A percentile compares a stretch with the other conserved stretches of the same genome.
Evolutionary conservation across 2,329 filamentous ascomycete species (phyloP).

Genomic region (Phoma herbarum): DNA sequence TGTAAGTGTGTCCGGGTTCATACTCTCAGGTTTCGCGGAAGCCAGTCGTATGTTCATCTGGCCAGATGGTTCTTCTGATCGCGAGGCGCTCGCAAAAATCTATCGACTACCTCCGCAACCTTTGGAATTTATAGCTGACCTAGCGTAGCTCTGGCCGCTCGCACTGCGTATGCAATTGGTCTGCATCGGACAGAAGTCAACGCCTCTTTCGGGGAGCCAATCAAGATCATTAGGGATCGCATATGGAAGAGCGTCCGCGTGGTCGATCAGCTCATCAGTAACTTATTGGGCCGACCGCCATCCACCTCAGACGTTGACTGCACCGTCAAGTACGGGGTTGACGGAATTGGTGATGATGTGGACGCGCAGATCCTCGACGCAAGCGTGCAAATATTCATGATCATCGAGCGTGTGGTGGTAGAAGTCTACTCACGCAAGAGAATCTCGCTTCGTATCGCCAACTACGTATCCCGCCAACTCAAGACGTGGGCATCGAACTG

Average conservation of each 20-base stretch:
- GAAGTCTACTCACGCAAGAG: constrained; percentile 57
- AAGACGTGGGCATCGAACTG: constrained; percentile 54
- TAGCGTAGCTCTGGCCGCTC: constrained; percentile 54
- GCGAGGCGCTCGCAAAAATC: background rate
- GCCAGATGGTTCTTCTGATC: background rate
- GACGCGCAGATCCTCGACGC: constrained; percentile 44
- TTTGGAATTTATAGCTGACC: background rate
- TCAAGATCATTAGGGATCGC: constrained; percentile 56
- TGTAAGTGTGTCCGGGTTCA: constrained; percentile 35
- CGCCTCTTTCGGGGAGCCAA: constrained; percentile 57
- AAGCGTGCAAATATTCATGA: constrained; percentile 57
- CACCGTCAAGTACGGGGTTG: constrained; percentile 52
- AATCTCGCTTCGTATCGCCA: constrained; percentile 53
- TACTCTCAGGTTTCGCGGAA: background rate
- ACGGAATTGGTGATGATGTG: constrained; percentile 23
- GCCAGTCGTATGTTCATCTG: background rate
- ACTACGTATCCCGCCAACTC: constrained; percentile 52
- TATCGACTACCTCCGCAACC: background rate
- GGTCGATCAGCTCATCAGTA: constrained; percentile 62
- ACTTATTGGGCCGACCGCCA: constrained; percentile 61
- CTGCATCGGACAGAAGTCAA: constrained; percentile 63
- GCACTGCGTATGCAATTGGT: constrained; percentile 62
- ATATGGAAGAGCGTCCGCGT: constrained; percentile 64
- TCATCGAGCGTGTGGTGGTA: constrained; percentile 58
- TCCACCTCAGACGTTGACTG: constrained; percentile 63